Percentiles rank a stretch among this genome's conserved stretches.
Conservation (phyloP, 1,139 yeast species). For the Suhomyces taliae region DNA sequence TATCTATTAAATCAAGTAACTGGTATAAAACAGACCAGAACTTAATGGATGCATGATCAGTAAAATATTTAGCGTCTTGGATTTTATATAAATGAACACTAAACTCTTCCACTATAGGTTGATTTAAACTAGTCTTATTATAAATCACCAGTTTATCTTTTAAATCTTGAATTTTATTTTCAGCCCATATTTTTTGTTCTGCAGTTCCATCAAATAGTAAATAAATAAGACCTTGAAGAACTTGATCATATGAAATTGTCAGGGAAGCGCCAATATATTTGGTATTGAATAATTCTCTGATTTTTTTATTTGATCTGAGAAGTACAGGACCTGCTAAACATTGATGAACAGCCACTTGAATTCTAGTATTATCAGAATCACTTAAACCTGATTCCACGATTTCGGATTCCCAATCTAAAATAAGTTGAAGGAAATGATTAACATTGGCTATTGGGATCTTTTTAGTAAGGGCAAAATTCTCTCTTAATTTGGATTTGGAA, state of each 20-base stretch:
- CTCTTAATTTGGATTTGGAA: constrained; percentile 52
- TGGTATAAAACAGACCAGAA: constrained; percentile 56
- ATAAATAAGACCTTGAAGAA: constrained; percentile 50
- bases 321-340: constrained; percentile 54
- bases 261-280: neutral
- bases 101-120: constrained; percentile 54
- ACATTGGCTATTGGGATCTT: constrained; percentile 51
- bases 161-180: constrained; percentile 7
- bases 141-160: neutral
- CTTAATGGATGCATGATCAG: constrained; percentile 38
- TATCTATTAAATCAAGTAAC: constrained; percentile 41
- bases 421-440: constrained; percentile 48
- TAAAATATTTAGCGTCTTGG: constrained; percentile 52
- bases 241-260: constrained; percentile 7
- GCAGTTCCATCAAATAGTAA: constrained; percentile 54
- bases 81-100: constrained; percentile 49
- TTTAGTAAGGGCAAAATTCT: constrained; percentile 52
- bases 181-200: constrained; percentile 49
- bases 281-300: constrained; percentile 21
- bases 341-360: constrained; percentile 34
- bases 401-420: constrained; percentile 53
- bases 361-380: neutral
- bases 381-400: neutral
- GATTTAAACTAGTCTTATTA: constrained; percentile 21
- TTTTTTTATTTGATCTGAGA: constrained; percentile 34